phyloP scores from a whole-genome alignment of 2,329 filamentous ascomycete species.

The Falciphora oryzae region DNA sequence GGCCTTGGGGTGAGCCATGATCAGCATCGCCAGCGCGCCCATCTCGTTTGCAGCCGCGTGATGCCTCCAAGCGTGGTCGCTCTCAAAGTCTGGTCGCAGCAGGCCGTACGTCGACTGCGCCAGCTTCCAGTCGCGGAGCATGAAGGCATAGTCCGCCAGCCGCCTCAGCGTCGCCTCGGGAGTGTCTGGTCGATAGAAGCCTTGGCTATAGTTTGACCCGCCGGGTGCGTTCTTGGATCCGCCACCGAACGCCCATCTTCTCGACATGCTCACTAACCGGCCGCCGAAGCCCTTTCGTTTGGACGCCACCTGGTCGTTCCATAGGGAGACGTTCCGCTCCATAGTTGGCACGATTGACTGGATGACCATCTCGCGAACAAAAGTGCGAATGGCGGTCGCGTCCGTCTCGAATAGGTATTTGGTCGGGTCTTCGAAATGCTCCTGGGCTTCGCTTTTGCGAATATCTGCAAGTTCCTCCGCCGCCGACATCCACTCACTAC shows the following conservation, averaged over 20 bases:
- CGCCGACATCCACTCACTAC: conserved; percentile 84
- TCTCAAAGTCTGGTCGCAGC: conserved; percentile 79
- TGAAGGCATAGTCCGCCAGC: conserved; percentile 90
- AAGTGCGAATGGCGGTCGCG: conserved; percentile 77
- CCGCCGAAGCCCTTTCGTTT: conserved; percentile 82
- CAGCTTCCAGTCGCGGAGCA: conserved; percentile 94
- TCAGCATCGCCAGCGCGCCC: conserved; percentile 76
- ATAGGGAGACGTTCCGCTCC: conserved; percentile 84
- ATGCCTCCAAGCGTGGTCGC: conserved; percentile 95
- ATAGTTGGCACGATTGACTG: conserved; percentile 94
- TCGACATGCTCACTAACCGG: conserved; percentile 89
- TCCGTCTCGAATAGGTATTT: conserved; percentile 90
- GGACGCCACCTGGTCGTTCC: conserved; percentile 97
- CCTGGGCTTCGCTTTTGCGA: conserved; percentile 43
- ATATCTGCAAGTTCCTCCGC: conserved; percentile 77
- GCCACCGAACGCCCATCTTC: conserved; percentile 80
- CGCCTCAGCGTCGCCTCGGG: conserved; percentile 91
- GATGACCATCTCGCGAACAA: conserved; percentile 90
- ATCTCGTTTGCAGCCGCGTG: conserved; percentile 94
- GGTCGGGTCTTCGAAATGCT: conserved; percentile 44
- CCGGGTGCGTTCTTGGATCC: conserved; percentile 40
- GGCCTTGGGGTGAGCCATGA: conserved; percentile 68
- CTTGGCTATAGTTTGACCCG: conserved; percentile 63
- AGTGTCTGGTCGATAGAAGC: conserved; percentile 77
- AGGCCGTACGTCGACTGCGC: conserved; percentile 90